Conservation (phyloP, 2,329 filamentous ascomycete genomes). For the Pseudovirgaria hyperparasitica region DNA sequence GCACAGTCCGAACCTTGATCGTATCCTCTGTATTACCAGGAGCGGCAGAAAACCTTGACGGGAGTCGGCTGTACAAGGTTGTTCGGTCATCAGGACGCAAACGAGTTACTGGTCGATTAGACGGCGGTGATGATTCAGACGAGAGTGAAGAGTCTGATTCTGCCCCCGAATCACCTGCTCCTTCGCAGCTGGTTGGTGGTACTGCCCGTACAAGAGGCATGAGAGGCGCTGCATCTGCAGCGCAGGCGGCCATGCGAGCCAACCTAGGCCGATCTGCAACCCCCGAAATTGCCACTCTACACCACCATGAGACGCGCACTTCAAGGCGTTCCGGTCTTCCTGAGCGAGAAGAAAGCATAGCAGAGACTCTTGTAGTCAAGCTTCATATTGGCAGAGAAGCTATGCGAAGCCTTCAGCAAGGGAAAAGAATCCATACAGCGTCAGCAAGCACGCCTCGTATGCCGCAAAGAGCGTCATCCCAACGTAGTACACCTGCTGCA, state of each 20-base stretch:
- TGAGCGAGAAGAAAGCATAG: conserved; percentile 65
- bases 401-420: conserved; percentile 52
- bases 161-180: conserved; percentile 68
- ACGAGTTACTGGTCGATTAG: conserved; percentile 45
- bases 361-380: conserved; percentile 60
- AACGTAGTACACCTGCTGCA: conserved; percentile 36
- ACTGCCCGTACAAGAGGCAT: conserved; percentile 80
- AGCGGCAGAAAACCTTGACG: conserved; percentile 65
- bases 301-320: conserved; percentile 61
- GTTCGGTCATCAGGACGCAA: conserved; percentile 28
- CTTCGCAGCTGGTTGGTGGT: conserved; percentile 53
- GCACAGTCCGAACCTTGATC: conserved; percentile 82
- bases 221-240: conserved; percentile 75
- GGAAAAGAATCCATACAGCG: conserved; percentile 31
- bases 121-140: conserved; percentile 63
- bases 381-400: conserved; percentile 62
- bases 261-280: conserved; percentile 74
- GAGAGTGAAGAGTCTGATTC: conserved; percentile 90
- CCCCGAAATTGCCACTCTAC: conserved; percentile 57
- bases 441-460: conserved; percentile 30
- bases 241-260: conserved; percentile 72
- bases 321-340: conserved; percentile 46
- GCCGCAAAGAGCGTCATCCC: conserved; percentile 33
- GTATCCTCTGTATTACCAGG: conserved; percentile 89
- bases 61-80: conserved; percentile 72